Conservation (phyloP, 805 yeast species). For the Ogataea wickerhamii region DNA sequence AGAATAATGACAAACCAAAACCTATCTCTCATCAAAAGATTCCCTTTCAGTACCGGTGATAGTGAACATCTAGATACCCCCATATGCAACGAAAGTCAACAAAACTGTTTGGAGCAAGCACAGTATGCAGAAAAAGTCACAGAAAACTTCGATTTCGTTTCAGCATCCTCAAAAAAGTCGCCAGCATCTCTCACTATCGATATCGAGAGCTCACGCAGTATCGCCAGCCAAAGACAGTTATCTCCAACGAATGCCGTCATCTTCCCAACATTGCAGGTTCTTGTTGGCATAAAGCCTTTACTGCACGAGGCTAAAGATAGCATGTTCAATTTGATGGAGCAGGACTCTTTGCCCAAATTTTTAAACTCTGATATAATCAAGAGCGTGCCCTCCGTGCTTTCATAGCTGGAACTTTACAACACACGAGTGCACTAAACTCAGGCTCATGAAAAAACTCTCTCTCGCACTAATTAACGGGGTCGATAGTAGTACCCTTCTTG, state of each 20-base stretch:
- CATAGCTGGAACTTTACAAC: slow-evolving; percentile 4
- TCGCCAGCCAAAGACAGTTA: slow-evolving; percentile 4
- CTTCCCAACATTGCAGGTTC: slow-evolving; percentile 32
- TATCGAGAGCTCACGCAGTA: background rate
- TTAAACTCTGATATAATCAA: slow-evolving; percentile 39
- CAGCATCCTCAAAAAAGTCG: background rate
- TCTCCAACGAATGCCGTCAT: slow-evolving; percentile 36
- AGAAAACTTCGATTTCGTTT: background rate
- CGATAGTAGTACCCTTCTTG: slow-evolving; percentile 87
- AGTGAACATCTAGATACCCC: background rate
- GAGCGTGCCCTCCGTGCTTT: slow-evolving; percentile 26
- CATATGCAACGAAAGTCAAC: background rate
- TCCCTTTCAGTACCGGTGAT: background rate
- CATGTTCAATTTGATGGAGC: slow-evolving; percentile 59
- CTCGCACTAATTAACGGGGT: slow-evolving; percentile 54
- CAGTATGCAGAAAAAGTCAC: background rate
- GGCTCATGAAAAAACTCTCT: no score
- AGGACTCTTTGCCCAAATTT: slow-evolving; percentile 73
- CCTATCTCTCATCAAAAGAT: slow-evolving; percentile 3
- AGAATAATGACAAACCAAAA: slow-evolving; percentile 14
- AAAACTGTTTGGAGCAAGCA: background rate
- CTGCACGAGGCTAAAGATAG: slow-evolving; percentile 47
- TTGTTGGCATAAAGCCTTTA: slow-evolving; percentile 39
- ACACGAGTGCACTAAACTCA: slow-evolving; percentile 1
- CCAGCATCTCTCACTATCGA: slow-evolving; percentile 3